These are phyloP conservation scores for Lyophyllum atratum DNA, from an alignment of 768 basidiomycete genomes.

Conservation along the genomic window DNA sequence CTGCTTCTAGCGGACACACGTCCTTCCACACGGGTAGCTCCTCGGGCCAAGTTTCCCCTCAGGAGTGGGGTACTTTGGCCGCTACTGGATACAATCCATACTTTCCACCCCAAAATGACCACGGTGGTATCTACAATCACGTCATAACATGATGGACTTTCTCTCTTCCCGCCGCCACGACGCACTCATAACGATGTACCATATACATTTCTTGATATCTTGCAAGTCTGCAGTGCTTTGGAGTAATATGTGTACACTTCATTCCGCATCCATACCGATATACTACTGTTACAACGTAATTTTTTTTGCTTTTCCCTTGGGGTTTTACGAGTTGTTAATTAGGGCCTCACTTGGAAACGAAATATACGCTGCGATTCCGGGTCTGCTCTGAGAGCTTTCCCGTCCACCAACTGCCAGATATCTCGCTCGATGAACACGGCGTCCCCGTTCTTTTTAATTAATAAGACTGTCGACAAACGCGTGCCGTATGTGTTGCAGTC, in stretches of 20 bases:
- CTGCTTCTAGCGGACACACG: conserved; percentile 48
- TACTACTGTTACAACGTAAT: conserved; percentile 21
- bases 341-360: conserved; percentile 40
- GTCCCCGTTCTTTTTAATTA: conserved; percentile 60
- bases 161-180: conserved; percentile 9
- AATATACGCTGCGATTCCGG: conserved; percentile 50
- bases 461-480: conserved; percentile 70
- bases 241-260: conserved; percentile 10
- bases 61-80: conserved; percentile 64
- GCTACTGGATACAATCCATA: conserved; percentile 65
- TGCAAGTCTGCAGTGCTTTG: conserved; percentile 1
- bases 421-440: conserved; percentile 75
- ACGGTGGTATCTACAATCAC: conserved; percentile 54
- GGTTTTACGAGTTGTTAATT: background rate
- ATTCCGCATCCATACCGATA: conserved; percentile 10
- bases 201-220: conserved; percentile 20
- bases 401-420: conserved; percentile 54
- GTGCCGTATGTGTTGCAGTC: conserved; percentile 56
- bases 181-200: conserved; percentile 8
- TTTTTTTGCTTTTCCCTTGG: conserved; percentile 2
- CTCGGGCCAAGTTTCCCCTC: conserved; percentile 50
- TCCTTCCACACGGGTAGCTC: conserved; percentile 45
- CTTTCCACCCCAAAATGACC: conserved; percentile 59
- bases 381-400: conserved; percentile 38
- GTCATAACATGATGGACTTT: conserved; percentile 49